A percentile compares a stretch with the other conserved stretches of the same genome.
Evolutionary conservation across 2,329 filamentous ascomycete species (phyloP).

Genomic region (Neonectria coccinea): DNA sequence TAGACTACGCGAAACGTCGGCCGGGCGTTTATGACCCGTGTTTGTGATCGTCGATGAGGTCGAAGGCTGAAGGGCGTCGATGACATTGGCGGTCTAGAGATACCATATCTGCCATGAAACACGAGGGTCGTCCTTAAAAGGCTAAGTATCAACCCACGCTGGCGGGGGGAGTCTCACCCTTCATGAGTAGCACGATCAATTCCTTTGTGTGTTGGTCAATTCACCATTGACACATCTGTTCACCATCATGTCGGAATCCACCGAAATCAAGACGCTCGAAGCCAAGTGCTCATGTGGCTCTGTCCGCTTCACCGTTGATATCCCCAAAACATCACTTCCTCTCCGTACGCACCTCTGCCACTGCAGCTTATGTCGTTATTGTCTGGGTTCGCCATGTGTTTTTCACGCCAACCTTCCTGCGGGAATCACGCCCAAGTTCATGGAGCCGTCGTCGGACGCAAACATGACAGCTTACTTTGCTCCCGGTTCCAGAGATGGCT

Average conservation of each 20-base stretch:
- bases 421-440: slow-evolving; percentile 53
- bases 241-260: slow-evolving; percentile 35
- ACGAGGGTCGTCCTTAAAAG: slow-evolving; percentile 6
- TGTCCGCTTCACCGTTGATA: slow-evolving; percentile 56
- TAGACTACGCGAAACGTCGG: background rate
- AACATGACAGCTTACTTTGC: slow-evolving; percentile 55
- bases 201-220: background rate
- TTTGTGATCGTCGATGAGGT: background rate
- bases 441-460: slow-evolving; percentile 52
- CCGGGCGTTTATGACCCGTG: background rate
- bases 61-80: slow-evolving; percentile 17
- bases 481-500: slow-evolving; percentile 45
- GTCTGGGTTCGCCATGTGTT: slow-evolving; percentile 55
- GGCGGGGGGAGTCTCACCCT: background rate
- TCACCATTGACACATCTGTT: background rate
- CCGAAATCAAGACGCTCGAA: slow-evolving; percentile 51
- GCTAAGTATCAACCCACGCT: background rate
- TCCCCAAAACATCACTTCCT: slow-evolving; percentile 54
- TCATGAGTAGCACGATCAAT: background rate
- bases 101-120: background rate
- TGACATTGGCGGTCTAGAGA: slow-evolving; percentile 18
- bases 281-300: slow-evolving; percentile 61
- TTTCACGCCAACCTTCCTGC: slow-evolving; percentile 55
- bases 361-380: slow-evolving; percentile 59
- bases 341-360: slow-evolving; percentile 58